Evolutionary conservation across 2,329 filamentous ascomycete species (phyloP).

Genomic region (Alternaria postmessia): DNA sequence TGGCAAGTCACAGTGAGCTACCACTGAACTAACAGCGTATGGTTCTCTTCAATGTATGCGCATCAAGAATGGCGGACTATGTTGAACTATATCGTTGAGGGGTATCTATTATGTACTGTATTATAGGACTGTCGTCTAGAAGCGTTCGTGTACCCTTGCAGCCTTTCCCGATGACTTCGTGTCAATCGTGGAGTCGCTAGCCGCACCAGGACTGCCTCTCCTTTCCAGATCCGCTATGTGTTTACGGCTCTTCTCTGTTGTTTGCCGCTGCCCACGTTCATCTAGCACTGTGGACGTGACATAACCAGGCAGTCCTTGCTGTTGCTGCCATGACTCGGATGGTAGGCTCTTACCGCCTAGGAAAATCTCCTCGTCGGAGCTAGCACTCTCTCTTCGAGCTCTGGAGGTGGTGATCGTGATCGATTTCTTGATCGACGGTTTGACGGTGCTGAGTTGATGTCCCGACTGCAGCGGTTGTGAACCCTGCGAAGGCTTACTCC

Average conservation of each 20-base stretch:
- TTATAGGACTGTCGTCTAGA: not conserved
- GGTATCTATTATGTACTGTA: not conserved
- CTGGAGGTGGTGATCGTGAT: constrained; percentile 33
- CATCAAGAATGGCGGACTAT: not conserved
- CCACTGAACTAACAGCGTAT: not conserved
- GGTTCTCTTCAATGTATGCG: not conserved
- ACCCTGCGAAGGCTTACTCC: constrained; percentile 22
- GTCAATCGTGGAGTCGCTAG: constrained; percentile 21
- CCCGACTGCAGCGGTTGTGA: constrained; percentile 15
- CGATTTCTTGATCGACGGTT: constrained; percentile 26
- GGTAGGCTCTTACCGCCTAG: constrained; percentile 20
- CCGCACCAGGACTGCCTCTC: constrained; percentile 20
- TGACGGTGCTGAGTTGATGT: constrained; percentile 25
- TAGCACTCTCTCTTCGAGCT: constrained; percentile 27
- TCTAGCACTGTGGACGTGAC: constrained; percentile 30
- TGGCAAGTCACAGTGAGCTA: no score
- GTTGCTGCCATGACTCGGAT: constrained; percentile 24
- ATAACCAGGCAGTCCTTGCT: constrained; percentile 20
- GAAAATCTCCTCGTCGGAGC: constrained; percentile 33
- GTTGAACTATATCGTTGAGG: not conserved
- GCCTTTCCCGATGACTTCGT: constrained; percentile 16
- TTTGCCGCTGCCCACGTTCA: constrained; percentile 12
- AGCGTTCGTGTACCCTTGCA: constrained; percentile 10
- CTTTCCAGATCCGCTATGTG: constrained; percentile 1
- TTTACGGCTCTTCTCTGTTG: constrained; percentile 3